Base-by-base conservation (phyloP, 306 rosid species). In the Aeschynomene evenia region DNA sequence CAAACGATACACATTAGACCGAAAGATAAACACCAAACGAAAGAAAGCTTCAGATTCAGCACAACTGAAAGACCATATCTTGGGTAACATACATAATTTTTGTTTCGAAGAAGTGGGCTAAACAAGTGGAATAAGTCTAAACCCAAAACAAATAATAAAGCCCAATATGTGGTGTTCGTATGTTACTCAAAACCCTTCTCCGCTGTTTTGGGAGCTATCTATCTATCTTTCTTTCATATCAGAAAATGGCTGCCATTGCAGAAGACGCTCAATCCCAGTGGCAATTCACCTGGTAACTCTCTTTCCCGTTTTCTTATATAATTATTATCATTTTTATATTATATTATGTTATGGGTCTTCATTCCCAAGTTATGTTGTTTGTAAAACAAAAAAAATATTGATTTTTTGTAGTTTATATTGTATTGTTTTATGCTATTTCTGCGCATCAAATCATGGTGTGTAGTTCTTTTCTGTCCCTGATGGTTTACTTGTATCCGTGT, bases 221-320 rank as follows among this genome's bases (percentile, higher is more conserved):
- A n/a, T n/a, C n/a, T n/a, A n/a, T n/a, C n/a, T n/a, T n/a, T n/a
- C n/a, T n/a, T n/a, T n/a, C n/a, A n/a, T n/a, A n/a, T n/a, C 72
- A 26, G 13, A 40, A 20, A 0, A 84, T 89, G 89, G 84, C 91
- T 75, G 68, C 85, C 4, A 12, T 14, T 59, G 9, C 74, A 37
- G 73, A 69, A 28, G 36, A 54, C 0, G 10, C 23, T 9, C 79
- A 74, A 61, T 31, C 80, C 40, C 73, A 70, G 8, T 86, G 86
- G 90, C 90, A 82, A 65, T 89, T 89, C 70, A 74, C 72, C 84
- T 84, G 96, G 96, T 86, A 29, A 48, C 12, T 71, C 18, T 16
- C 26, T 42, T 37, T 60, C 56, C n/a, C 68, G 49, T 77, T 57
- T 33, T 19, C 46, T 66, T 23, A 37, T 36, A 1, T 23, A 22